Conservation (phyloP, 148 eudicot species). For the Silene uniflora region DNA sequence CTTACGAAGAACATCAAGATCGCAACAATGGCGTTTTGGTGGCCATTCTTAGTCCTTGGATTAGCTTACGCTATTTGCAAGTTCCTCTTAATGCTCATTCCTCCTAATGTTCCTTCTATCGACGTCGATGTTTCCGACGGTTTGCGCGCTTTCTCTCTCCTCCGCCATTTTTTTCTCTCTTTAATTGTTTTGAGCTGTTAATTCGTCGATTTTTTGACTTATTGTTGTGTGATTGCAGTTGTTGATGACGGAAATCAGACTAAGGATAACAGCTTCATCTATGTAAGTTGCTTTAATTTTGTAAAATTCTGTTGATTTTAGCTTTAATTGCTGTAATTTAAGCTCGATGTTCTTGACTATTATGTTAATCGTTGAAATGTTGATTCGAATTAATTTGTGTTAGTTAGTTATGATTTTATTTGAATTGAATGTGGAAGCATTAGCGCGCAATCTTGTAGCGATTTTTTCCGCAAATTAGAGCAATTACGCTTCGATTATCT, state of each 20-base stretch:
- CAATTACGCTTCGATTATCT: not conserved
- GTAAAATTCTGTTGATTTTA: slow-evolving; percentile 7
- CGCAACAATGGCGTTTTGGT: slow-evolving; percentile 77
- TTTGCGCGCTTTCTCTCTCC: slow-evolving; percentile 27
- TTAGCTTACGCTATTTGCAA: slow-evolving; percentile 71
- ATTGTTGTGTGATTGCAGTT: slow-evolving; percentile 45
- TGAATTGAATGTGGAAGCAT: no score
- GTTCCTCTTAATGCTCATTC: slow-evolving; percentile 77
- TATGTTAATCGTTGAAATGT: not conserved
- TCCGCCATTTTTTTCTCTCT: not conserved
- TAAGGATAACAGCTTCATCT: slow-evolving; percentile 86
- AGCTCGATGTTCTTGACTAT: not conserved
- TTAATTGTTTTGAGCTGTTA: not conserved
- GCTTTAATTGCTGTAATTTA: not conserved
- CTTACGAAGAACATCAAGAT: not conserved
- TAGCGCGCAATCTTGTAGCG: not conserved
- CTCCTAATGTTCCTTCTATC: slow-evolving; percentile 89
- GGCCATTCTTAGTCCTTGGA: slow-evolving; percentile 68
- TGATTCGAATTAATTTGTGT: not conserved
- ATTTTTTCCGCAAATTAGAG: not conserved
- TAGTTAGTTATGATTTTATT: no score
- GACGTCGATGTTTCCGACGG: slow-evolving; percentile 94
- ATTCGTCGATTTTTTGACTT: not conserved
- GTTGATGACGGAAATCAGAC: slow-evolving; percentile 81
- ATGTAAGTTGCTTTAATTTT: slow-evolving; percentile 49